Base-by-base conservation (phyloP, 1,284 basidiomycete species). In the Cryptococcus maquisensis region DNA sequence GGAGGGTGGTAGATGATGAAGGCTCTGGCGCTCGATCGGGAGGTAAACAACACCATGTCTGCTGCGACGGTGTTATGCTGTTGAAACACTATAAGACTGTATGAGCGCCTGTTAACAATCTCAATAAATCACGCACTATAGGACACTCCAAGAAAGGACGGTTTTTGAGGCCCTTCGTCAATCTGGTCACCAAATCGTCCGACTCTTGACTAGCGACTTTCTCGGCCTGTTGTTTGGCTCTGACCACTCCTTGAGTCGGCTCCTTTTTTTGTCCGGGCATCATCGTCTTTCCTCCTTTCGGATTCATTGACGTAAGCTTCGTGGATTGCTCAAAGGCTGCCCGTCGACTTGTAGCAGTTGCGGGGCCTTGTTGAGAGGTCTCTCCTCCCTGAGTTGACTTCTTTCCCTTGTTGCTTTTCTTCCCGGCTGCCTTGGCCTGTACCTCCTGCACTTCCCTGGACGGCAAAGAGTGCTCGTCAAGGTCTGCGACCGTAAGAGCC, bases 21-120 rank as follows among this genome's bases (percentile, higher is more conserved):
- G 59, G 59, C 18, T 49, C 49, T 4, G 56, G 57, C 13, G 52
- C 47, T 23, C 48, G 46, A 51, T 56, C 57, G 37, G 68, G 67
- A 10, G 75, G 75, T 4, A 72, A 61, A 57, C 75, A 77, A 13
- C 68, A 74, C 73, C 73, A 77, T 13, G 72, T 74, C 36, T 66
- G 67, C 55, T 77, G 73, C 43, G 64, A 60, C 1, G 74, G 69
- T 3, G 61, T 62, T 47, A 77, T 69, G n/a, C 68, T 57, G 44
- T 72, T 72, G 61, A 75, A 77, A 56, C 75, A 77, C 71, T 73
- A 45, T 1, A 12, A 23, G 16, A 10, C 4, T 47, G 39, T 41
- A 28, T 35, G 51, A 16, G 43, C 20, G n/a, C 4, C 36, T 28
- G 20, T 18, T 35, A 1, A 36, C 42, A 23, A 4, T 10, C 16